Conservation (phyloP, 2,329 filamentous ascomycete genomes). For the Calonectria crousiana region DNA sequence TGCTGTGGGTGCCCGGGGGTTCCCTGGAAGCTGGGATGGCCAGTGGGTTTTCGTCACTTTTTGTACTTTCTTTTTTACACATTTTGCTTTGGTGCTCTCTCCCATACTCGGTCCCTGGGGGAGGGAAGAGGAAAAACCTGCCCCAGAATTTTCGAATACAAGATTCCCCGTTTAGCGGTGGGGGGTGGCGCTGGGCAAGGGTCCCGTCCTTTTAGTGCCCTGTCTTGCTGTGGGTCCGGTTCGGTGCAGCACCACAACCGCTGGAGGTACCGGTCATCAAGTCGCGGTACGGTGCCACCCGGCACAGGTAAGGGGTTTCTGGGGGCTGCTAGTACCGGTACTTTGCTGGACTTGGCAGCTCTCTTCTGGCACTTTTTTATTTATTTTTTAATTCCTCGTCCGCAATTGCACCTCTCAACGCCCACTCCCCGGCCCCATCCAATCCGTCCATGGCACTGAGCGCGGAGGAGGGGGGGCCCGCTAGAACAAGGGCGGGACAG, state of each 20-base stretch:
- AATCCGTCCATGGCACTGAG: conserved; percentile 2
- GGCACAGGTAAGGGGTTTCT: conserved; percentile 7
- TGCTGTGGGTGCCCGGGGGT: conserved; percentile 15
- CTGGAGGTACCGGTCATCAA: conserved; percentile 10
- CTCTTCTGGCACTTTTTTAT: background rate
- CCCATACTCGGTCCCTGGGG: conserved; percentile 20
- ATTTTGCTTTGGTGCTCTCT: conserved; percentile 1
- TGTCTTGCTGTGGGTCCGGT: conserved; percentile 21
- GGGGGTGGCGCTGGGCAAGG: conserved; percentile 28
- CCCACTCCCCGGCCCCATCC: background rate
- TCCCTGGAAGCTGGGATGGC: conserved; percentile 4
- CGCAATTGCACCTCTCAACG: background rate
- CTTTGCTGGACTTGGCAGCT: conserved; percentile 15
- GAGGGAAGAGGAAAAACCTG: conserved; percentile 21
- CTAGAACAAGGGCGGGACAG: conserved; percentile 3
- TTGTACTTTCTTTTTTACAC: conserved; percentile 12
- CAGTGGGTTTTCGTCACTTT: background rate
- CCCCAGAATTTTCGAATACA: conserved; percentile 26
- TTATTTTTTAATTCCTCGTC: background rate
- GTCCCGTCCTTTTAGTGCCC: conserved; percentile 19
- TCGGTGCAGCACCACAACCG: conserved; percentile 8
- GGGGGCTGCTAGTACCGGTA: conserved; percentile 14
- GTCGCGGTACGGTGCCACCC: conserved; percentile 25
- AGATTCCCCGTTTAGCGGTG: conserved; percentile 23
- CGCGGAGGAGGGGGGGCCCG: background rate